Evolutionary conservation across 1,139 yeast species (phyloP).

Genomic region (Hanseniaspora sp.): DNA sequence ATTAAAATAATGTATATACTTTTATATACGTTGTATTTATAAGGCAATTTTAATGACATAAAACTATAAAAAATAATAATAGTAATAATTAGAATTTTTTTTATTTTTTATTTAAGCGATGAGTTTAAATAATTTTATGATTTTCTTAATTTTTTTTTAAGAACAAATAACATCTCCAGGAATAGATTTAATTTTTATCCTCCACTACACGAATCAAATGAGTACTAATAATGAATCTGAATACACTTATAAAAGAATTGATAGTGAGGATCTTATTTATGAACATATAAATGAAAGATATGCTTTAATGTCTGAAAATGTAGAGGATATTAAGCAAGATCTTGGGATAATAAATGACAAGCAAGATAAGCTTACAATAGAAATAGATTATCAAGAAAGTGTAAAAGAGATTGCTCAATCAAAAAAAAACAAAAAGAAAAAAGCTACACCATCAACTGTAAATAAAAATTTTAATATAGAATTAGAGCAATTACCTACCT

Average conservation of each 20-base stretch:
- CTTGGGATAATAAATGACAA: conserved; percentile 25
- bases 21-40: no score
- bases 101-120: no score
- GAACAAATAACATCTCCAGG: no score
- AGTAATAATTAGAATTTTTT: no score
- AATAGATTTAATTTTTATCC: no score
- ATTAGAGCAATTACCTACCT: conserved; percentile 25
- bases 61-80: no score
- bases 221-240: not conserved
- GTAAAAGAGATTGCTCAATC: not conserved
- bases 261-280: conserved; percentile 22
- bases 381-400: conserved; percentile 21
- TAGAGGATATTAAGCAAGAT: conserved; percentile 26
- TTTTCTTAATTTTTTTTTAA: no score
- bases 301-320: conserved; percentile 21
- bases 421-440: conserved; percentile 5
- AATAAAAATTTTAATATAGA: conserved; percentile 14
- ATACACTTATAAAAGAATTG: not conserved
- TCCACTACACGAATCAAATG: not conserved
- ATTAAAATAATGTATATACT: no score
- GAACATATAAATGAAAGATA: conserved; percentile 29
- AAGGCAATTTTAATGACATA: no score
- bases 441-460: not conserved
- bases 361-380: conserved; percentile 18
- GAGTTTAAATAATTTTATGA: no score